Evolutionary conservation across 148 eudicot species (phyloP).

Genomic region (Diospyros lotus): DNA sequence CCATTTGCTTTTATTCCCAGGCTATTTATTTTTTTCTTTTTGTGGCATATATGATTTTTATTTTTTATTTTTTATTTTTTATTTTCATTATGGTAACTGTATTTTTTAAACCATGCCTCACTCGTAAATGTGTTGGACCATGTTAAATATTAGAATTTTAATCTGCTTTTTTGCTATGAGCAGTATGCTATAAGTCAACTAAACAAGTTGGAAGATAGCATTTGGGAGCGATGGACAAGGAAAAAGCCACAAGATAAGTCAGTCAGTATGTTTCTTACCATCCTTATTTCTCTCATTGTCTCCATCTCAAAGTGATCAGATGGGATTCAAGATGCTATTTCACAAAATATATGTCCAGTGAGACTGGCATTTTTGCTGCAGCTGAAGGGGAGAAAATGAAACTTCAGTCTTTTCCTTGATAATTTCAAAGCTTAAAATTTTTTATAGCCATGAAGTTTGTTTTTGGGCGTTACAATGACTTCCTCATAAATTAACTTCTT

Average conservation of each 20-base stretch:
- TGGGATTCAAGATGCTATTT: no score
- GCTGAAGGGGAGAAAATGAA: not conserved
- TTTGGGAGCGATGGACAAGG: conserved; percentile 80
- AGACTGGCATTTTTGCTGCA: not conserved
- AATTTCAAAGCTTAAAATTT: not conserved
- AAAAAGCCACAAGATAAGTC: conserved; percentile 58
- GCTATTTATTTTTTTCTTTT: not conserved
- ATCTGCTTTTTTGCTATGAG: not conserved
- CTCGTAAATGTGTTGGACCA: not conserved
- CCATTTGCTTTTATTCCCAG: conserved; percentile 3
- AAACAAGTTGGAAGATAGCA: conserved; percentile 92
- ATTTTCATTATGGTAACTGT: not conserved
- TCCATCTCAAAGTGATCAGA: not conserved
- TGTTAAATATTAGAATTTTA: not conserved
- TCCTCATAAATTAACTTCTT: not conserved
- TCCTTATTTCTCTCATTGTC: conserved; percentile 12
- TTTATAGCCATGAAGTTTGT: no score
- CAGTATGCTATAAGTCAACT: conserved; percentile 94
- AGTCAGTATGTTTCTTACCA: conserved; percentile 42
- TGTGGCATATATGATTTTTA: not conserved
- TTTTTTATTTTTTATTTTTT: not conserved
- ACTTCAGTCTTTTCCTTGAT: not conserved
- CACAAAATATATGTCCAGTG: not conserved
- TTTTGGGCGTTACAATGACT: not conserved
- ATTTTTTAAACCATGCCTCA: not conserved